A percentile compares a stretch with the other conserved stretches of the same genome.
Conservation (phyloP, 192 early-diverging fungal genomes). For the Coemansia sp. region DNA sequence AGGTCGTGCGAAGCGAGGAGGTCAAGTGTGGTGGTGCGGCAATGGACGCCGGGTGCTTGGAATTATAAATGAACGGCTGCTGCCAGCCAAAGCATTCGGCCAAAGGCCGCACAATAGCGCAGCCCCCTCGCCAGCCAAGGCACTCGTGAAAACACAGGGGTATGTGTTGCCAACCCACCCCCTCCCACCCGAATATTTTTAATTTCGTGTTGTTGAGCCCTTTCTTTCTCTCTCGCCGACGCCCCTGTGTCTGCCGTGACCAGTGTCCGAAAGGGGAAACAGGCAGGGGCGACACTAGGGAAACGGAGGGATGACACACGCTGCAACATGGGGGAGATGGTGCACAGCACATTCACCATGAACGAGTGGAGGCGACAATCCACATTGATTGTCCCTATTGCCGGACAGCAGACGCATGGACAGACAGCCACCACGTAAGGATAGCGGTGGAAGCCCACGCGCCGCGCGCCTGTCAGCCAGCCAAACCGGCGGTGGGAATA, state of each 20-base stretch:
- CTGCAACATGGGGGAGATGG: background rate
- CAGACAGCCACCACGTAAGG: background rate
- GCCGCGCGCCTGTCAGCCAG: background rate
- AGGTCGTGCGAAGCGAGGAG: background rate
- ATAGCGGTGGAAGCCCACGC: background rate
- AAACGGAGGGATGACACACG: too few species aligned
- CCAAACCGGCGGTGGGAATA: too few species aligned
- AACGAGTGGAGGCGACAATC: background rate
- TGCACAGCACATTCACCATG: background rate
- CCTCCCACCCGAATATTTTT: background rate
- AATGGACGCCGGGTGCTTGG: background rate
- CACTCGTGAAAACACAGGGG: background rate
- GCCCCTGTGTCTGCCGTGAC: slow-evolving; percentile 1
- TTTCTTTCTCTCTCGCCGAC: too few species aligned
- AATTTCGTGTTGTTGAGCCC: background rate
- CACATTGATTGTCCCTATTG: background rate
- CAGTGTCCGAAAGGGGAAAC: background rate
- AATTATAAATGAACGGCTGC: slow-evolving; percentile 18
- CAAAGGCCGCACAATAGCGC: background rate
- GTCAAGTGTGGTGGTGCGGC: background rate
- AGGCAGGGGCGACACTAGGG: too few species aligned
- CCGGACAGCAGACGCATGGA: background rate
- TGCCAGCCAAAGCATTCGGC: background rate
- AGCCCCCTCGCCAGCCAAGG: background rate
- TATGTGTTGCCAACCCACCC: background rate